phyloP scores from a whole-genome alignment of 768 basidiomycete genomes.

The Tylopilus subfusipes region DNA sequence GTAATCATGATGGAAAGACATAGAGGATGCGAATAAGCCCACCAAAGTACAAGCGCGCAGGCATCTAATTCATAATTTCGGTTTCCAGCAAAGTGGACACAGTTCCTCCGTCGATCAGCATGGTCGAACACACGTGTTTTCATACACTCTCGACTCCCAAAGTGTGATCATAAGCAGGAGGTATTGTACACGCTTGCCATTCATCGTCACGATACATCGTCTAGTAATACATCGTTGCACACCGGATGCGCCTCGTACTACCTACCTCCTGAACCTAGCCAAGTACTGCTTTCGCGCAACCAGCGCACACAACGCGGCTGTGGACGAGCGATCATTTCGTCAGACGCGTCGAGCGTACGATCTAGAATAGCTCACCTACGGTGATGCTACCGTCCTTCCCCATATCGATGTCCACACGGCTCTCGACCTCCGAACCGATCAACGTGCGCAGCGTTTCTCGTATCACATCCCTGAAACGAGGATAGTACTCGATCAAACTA shows the following conservation, averaged over 20 bases:
- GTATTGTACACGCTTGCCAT: too few species aligned
- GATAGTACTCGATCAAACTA: constrained; percentile 91
- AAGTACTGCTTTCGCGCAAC: constrained; percentile 27
- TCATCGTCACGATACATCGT: too few species aligned
- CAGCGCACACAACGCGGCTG: constrained; percentile 86
- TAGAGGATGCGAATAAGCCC: background rate
- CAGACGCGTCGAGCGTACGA: background rate
- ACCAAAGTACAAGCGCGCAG: background rate
- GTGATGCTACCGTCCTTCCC: constrained; percentile 98
- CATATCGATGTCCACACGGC: constrained; percentile 78
- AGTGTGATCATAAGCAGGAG: too few species aligned
- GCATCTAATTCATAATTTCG: too few species aligned
- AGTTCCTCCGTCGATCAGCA: too few species aligned
- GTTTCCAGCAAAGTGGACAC: too few species aligned
- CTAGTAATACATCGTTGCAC: too few species aligned
- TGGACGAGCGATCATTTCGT: too few species aligned
- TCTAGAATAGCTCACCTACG: constrained; percentile 62
- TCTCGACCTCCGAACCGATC: constrained; percentile 79
- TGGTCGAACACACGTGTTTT: too few species aligned
- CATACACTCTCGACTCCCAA: too few species aligned
- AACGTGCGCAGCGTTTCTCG: constrained; percentile 70
- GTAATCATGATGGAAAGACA: background rate
- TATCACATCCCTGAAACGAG: constrained; percentile 72
- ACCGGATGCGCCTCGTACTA: background rate
- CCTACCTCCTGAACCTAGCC: constrained; percentile 13